Evolutionary conservation across 345 rosid genomes (phyloP), one percentile per base, ranked within the genome.

Genomic region (Bretschneidera sinensis): DNA sequence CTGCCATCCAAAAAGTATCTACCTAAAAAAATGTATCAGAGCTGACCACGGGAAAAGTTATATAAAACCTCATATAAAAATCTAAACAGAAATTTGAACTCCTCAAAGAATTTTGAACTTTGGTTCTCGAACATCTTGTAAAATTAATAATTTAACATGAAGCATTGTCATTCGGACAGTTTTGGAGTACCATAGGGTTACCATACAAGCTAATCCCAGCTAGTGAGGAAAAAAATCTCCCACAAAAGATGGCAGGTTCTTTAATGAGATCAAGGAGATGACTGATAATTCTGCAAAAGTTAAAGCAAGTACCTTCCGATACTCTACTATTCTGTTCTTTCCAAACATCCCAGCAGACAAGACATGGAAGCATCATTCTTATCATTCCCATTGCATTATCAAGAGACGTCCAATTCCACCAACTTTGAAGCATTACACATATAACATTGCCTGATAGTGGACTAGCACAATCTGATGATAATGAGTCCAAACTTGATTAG

Each of bases 351-450:
- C 63, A 74, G 68, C 61, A 70, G 57, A 60, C 50, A 71, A 66
- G 68, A 74, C 73, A 77, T 17, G 70, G 81, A 63, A 73, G 70
- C 51, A 73, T 45, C 39, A 73, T 57, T 63, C 63, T 67, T 74
- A 66, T 63, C 60, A 74, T 59, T 61, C 51, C 68, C 59, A 43
- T 50, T 54, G 64, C 60, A 43, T 57, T 73, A 68, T 66, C 63
- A 33, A 62, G 31, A 68, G 60, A 54, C 50, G 69, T 58, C 51
- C 14, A 61, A 66, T 61, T 62, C 70, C 80, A 69, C 61, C 68
- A 49, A 67, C 58, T 63, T 59, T 5, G 64, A 49, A 59, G 67
- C 74, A 64, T 61, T 68, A 71, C 76, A 68, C 62, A 64, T 39
- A 57, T 65, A 43, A 33, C 48, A 52, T 62, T 51, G 60, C 76